phyloP scores from a whole-genome alignment of 2,329 filamentous ascomycete species.

The Alternaria alternata region DNA sequence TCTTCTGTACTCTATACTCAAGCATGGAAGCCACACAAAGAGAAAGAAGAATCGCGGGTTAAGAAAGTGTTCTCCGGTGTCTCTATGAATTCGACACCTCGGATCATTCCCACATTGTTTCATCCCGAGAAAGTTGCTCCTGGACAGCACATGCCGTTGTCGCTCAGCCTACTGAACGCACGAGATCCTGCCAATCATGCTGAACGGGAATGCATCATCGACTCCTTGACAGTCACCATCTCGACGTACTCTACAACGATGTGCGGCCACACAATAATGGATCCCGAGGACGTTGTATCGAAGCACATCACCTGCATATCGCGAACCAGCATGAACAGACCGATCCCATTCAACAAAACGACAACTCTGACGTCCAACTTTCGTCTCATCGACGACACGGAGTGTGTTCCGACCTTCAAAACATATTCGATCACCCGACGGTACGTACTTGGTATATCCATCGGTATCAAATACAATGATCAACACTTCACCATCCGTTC shows the following conservation, averaged over 20 bases:
- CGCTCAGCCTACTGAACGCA: slow-evolving; percentile 35
- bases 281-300: slow-evolving; percentile 40
- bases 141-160: slow-evolving; percentile 44
- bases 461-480: slow-evolving; percentile 39
- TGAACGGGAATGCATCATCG: slow-evolving; percentile 34
- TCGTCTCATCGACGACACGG: slow-evolving; percentile 42
- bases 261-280: slow-evolving; percentile 34
- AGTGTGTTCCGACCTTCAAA: slow-evolving; percentile 47
- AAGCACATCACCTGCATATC: slow-evolving; percentile 46
- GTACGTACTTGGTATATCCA: slow-evolving; percentile 37
- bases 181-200: slow-evolving; percentile 29
- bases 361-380: slow-evolving; percentile 40
- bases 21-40: slow-evolving; percentile 35
- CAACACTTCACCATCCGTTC: slow-evolving; percentile 39
- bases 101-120: slow-evolving; percentile 42
- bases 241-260: slow-evolving; percentile 44
- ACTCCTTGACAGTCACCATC: slow-evolving; percentile 39
- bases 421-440: slow-evolving; percentile 45
- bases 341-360: slow-evolving; percentile 30
- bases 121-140: slow-evolving; percentile 41
- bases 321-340: slow-evolving; percentile 32
- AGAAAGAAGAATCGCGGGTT: slow-evolving; percentile 23
- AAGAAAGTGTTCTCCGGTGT: slow-evolving; percentile 35
- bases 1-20: slow-evolving; percentile 41
- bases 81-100: slow-evolving; percentile 24